Evolutionary conservation across 805 yeast genomes (phyloP).

Genomic region (Nakazawaea holstii): DNA sequence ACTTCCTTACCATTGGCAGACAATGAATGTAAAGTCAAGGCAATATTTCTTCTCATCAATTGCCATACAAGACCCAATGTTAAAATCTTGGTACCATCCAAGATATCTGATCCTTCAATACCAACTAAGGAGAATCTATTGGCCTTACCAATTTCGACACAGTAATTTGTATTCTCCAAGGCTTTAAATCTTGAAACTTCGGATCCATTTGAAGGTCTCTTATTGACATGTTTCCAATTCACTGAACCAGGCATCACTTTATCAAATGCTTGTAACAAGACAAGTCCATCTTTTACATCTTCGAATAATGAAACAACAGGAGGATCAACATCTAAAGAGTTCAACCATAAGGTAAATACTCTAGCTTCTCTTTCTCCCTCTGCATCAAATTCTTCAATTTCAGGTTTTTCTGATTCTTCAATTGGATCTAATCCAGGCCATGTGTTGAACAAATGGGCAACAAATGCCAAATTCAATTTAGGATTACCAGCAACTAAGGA

Average conservation of each 20-base stretch:
- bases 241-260: constrained; percentile 95
- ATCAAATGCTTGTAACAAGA: constrained; percentile 87
- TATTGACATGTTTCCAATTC: constrained; percentile 71
- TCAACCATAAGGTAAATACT: constrained; percentile 96
- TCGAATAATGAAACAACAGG: constrained; percentile 88
- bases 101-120: constrained; percentile 95
- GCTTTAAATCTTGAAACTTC: constrained; percentile 91
- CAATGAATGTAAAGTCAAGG: constrained; percentile 70
- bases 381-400: constrained; percentile 96
- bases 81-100: constrained; percentile 85
- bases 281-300: constrained; percentile 89
- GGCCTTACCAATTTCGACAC: constrained; percentile 93
- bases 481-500: constrained; percentile 95
- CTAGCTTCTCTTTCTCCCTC: constrained; percentile 99
- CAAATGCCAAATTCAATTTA: constrained; percentile 92
- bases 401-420: constrained; percentile 85
- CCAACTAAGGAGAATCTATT: constrained; percentile 93
- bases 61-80: constrained; percentile 97
- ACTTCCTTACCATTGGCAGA: constrained; percentile 70
- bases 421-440: constrained; percentile 96
- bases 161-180: constrained; percentile 94
- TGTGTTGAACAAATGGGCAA: constrained; percentile 94
- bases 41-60: constrained; percentile 94
- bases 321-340: constrained; percentile 93
- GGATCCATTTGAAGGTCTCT: constrained; percentile 67